Base-by-base conservation (phyloP, 1,139 yeast species). In the Geotrichum phurueaensis region DNA sequence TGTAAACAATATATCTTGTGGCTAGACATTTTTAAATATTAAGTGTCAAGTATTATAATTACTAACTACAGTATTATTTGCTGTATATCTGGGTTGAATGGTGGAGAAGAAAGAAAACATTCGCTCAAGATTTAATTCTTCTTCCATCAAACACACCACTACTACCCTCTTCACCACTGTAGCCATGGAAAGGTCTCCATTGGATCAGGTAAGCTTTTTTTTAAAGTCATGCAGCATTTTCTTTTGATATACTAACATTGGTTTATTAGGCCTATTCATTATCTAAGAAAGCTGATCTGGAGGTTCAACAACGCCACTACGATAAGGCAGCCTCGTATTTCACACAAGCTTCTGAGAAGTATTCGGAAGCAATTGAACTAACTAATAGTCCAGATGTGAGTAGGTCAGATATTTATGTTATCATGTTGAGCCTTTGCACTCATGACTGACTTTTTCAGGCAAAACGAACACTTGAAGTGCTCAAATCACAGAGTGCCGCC, bases 321-420 rank as follows among this genome's bases (percentile, higher is more conserved):
- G 57, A 54, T n/a, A 62, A 59, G 31, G 64, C 64, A 18, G 60
- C 61, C 7, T 51, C 58, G n/a, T 53, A 54, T 36, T 60, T 54
- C 51, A 12, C 59, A 13, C 64, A 59, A 27, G 64, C 64, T 1
- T 54, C 56, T 15, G 62, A 53, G 25, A 59, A 59, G 51, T 62
- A 59, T 39, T 31, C 43, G 1, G 62, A 57, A 29, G 64, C 64
- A 18, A 39, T 52, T 29, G 51, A 59, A 22, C 57, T 54, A 12
- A 62, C 62, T 23, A 25, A 31, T 10, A 62, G 62, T 33, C 61
- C 62, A 23, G 58, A 62, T 50, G 64, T 61, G 48, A 18, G 60
- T 55, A n/a, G 10, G 13, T 47, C 31, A 13, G 13, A 23, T 2
- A 25, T 20, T 7, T n/a, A 12, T 2, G 3, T 45, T 45, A 22